Evolutionary conservation across 2,329 filamentous ascomycete genomes (phyloP), one percentile per base, ranked within the genome.

Genomic region (Alternaria angustiovoidea): DNA sequence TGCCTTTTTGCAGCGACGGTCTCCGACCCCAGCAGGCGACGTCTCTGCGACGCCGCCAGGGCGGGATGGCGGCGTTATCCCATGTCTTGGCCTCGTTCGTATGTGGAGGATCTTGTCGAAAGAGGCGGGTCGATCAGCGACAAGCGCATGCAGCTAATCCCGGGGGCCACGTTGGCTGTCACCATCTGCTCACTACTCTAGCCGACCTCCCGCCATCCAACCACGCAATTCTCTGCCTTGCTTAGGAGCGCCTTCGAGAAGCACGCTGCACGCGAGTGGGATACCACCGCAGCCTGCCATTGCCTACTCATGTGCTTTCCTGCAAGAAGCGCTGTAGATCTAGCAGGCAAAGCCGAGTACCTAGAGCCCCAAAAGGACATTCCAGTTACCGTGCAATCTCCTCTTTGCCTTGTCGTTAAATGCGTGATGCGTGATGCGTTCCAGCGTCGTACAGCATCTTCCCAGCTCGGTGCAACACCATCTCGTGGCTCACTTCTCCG

Each of bases 71-170:
- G 73, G 71, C 72, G 74, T 72, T 68, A 63, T 66, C 61, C 63
- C 66, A 65, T 64, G 65, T 62, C 75, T 77, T 77, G 75, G 74
- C 72, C 64, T 67, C 60, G 68, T 72, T 73, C 66, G 71, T 68
- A 66, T 75, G 74, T 74, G 72, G 75, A 75, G 69, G 74, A 77
- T 77, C 74, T 72, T 54, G 73, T 57, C 61, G 59, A 65, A 64
- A 71, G 68, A 75, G 69, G 73, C 75, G 75, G 75, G 76, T 77
- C 76, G 76, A 78, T 78, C 76, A 76, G 68, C 67, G 49, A 71
- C 75, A 75, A 76, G 73, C 71, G 74, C 66, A 72, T 77, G 74
- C 75, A 76, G 72, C 74, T 74, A 75, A 76, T 57, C 71, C 76
- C 72, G 72, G 75, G 66, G 72, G 74, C 76, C 76, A 76, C 75